Evolutionary conservation across 1,284 basidiomycete species (phyloP).

Genomic region (Blastosporella zonata): DNA sequence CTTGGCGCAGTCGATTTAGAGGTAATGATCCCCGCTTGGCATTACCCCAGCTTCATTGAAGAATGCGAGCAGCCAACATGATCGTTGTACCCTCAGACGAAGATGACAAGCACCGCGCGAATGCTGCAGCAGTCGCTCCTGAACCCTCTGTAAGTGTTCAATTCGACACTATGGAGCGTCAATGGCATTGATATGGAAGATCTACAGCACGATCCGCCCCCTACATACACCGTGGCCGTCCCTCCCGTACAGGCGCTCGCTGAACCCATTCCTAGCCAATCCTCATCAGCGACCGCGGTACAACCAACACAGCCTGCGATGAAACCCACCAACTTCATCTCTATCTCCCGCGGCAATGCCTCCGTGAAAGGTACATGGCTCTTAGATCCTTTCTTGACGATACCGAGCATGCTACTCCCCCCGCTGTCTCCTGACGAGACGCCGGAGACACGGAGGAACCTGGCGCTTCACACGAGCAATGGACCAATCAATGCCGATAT

Average conservation of each 20-base stretch:
- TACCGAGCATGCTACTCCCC: constrained; percentile 30
- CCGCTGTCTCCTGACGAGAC: constrained; percentile 28
- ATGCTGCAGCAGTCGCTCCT: not conserved
- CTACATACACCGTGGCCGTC: constrained; percentile 25
- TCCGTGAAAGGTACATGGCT: constrained; percentile 33
- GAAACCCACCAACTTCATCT: constrained; percentile 28
- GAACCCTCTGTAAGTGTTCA: constrained; percentile 10
- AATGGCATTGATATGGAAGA: not conserved
- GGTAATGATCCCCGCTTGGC: not conserved
- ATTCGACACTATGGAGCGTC: not conserved
- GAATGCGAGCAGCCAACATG: constrained; percentile 4
- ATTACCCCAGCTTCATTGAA: not conserved
- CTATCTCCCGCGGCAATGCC: constrained; percentile 23
- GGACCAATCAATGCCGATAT: constrained; percentile 31
- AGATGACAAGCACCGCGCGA: constrained; percentile 12
- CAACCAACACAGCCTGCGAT: constrained; percentile 5
- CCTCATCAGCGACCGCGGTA: constrained; percentile 1
- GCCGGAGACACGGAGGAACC: constrained; percentile 28
- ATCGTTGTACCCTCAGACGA: constrained; percentile 16
- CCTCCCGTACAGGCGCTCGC: constrained; percentile 2
- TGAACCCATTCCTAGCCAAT: not conserved
- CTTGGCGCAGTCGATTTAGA: not conserved
- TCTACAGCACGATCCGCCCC: constrained; percentile 26
- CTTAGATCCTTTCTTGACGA: constrained; percentile 29
- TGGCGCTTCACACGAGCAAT: constrained; percentile 27